phyloP scores from a whole-genome alignment of 2,329 filamentous ascomycete genomes.

The Trichoderma koningiopsis region DNA sequence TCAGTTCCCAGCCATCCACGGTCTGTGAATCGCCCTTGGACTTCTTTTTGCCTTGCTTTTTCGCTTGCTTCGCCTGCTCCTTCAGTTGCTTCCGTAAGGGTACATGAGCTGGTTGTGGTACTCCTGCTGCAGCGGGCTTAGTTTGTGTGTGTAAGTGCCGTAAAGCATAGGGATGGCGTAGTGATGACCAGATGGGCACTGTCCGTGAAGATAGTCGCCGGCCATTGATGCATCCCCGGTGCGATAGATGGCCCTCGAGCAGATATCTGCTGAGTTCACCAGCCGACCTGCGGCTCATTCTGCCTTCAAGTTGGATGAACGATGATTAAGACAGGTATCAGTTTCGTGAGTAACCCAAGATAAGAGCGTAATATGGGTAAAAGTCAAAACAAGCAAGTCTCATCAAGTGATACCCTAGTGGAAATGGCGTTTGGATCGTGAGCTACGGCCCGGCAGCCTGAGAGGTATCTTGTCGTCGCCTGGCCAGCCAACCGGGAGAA shows the following conservation, averaged over 20 bases:
- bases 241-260: conserved; percentile 48
- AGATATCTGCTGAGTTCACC: conserved; percentile 52
- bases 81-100: conserved; percentile 74
- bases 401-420: not conserved
- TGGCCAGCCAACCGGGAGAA: not conserved
- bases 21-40: conserved; percentile 52
- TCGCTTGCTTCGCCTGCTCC: conserved; percentile 69
- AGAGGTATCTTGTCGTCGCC: conserved; percentile 9
- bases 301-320: not conserved
- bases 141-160: conserved; percentile 40
- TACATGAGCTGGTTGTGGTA: conserved; percentile 33
- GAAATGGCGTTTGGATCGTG: not conserved
- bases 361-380: not conserved
- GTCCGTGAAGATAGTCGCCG: conserved; percentile 28
- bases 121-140: conserved; percentile 12
- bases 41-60: conserved; percentile 60
- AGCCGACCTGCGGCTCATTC: conserved; percentile 50
- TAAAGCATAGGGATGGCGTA: conserved; percentile 26
- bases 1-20: conserved; percentile 81
- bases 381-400: not conserved
- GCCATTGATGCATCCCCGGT: conserved; percentile 44
- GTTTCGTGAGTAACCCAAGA: not conserved
- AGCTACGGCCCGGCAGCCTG: not conserved
- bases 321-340: not conserved
- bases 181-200: conserved; percentile 25